Evolutionary conservation across 441 rosid species (phyloP).

Genomic region (Pelargonium cotyledonis): DNA sequence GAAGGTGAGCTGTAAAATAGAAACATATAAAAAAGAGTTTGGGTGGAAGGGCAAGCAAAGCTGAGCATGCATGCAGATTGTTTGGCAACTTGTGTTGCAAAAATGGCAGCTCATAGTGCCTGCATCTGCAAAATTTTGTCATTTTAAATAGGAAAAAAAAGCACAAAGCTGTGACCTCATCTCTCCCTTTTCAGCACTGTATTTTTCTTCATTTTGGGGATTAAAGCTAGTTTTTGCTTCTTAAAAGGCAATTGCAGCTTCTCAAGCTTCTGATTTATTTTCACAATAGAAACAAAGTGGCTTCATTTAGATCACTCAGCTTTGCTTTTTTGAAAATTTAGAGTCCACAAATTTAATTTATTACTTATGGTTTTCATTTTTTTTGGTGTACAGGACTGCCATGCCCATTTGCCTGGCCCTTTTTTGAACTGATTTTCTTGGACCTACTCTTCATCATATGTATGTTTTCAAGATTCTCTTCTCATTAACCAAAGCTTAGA

Average conservation of each 20-base stretch:
- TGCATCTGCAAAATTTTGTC: neutral
- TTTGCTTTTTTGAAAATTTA: too few relatives aligned
- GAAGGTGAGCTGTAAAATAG: too few relatives aligned
- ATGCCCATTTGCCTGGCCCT: conserved; percentile 29
- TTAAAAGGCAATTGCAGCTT: too few relatives aligned
- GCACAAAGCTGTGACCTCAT: neutral
- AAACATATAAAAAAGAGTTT: too few relatives aligned
- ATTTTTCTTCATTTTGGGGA: neutral
- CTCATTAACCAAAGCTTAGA: too few relatives aligned
- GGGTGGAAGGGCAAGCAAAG: too few relatives aligned
- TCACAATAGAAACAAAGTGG: too few relatives aligned
- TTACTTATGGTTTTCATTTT: neutral
- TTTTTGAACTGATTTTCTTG: conserved; percentile 22
- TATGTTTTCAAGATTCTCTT: neutral
- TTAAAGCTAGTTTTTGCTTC: neutral
- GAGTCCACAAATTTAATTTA: too few relatives aligned
- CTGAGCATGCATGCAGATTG: neutral
- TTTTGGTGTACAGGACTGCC: conserved; percentile 25
- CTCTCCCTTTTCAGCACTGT: neutral
- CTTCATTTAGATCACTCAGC: too few relatives aligned
- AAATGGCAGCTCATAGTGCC: conserved; percentile 9
- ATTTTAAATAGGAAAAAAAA: neutral
- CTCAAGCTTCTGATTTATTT: too few relatives aligned
- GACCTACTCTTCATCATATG: conserved; percentile 21
- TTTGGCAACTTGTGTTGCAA: neutral